Base-by-base conservation (phyloP, 768 basidiomycete genomes). In the Suillus spraguei region DNA sequence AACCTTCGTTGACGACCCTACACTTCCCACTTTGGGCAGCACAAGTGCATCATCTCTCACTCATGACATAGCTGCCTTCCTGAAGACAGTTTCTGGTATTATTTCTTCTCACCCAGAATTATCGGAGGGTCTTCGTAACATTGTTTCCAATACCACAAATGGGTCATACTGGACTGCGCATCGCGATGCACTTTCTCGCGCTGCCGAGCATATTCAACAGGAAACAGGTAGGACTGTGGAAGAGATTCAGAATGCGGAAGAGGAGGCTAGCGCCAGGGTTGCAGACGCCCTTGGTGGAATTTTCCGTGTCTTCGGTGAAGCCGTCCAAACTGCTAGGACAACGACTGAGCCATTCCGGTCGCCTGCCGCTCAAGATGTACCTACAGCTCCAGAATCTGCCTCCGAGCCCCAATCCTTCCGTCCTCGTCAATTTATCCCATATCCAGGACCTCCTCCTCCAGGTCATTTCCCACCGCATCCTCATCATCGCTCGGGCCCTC, bases 141-240 rank as follows among this genome's bases (percentile, higher is more conserved):
- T 94, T 39, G 72, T 86, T 52, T 77, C 78, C 58, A 90, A 92
- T 66, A 79, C 87, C 5, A 78, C 81, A 6, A 84, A 78, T 59
- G 91, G 90, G 28, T 78, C 82, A 10, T 93, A 94, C 70, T 94
- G 89, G 90, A 73, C 77, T 41, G 73, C 81, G 35, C 89, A 91
- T 68, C 84, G 87, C 55, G 83, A 84, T 10, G 77, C 83, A 3
- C 73, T 91, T 50, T 82, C 85, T 9, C 83, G 84, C 24, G 84
- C 86, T 22, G 87, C 85, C 4, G 81, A 83, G 39, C 80, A 83
- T 41, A 68, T 89, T 9, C 80, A 83, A 17, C 68, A 76, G 36
- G 76, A 77, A 55, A 71, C 76, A 20, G 73, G 76, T 9, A 72
- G 74, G 50, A 77, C 80, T n/a, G 74, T 83, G 0, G 80, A 79